Percentiles rank a stretch among this genome's conserved stretches.
Conservation (phyloP, 2,329 filamentous ascomycete genomes). For the Macroventuria anomochaeta region DNA sequence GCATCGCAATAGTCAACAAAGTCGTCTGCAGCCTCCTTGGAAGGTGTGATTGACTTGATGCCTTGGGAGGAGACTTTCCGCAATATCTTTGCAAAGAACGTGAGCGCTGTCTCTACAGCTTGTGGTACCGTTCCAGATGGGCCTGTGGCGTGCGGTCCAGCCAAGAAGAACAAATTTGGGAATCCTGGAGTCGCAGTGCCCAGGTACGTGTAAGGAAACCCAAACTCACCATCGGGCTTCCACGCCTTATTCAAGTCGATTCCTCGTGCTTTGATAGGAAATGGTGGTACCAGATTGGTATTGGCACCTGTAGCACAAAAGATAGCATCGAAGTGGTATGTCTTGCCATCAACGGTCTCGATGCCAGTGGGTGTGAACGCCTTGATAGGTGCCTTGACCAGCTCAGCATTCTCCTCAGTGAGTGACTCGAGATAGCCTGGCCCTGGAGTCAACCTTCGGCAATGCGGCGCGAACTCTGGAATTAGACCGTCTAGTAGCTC, state of each 20-base stretch:
- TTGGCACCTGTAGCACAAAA: slow-evolving; percentile 73
- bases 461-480: slow-evolving; percentile 47
- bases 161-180: slow-evolving; percentile 70
- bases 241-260: slow-evolving; percentile 63
- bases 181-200: slow-evolving; percentile 69
- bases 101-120: slow-evolving; percentile 69
- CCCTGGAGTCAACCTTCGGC: slow-evolving; percentile 45
- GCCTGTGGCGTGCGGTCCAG: slow-evolving; percentile 54
- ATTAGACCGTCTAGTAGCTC: slow-evolving; percentile 53
- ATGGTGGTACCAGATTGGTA: slow-evolving; percentile 58
- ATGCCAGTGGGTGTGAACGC: slow-evolving; percentile 49
- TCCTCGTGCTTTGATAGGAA: slow-evolving; percentile 64
- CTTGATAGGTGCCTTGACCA: slow-evolving; percentile 50
- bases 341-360: slow-evolving; percentile 47
- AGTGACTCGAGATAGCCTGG: slow-evolving; percentile 50
- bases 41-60: slow-evolving; percentile 67
- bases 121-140: slow-evolving; percentile 70
- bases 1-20: slow-evolving; percentile 65
- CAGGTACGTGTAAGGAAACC: slow-evolving; percentile 72
- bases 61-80: slow-evolving; percentile 71
- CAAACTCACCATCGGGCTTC: slow-evolving; percentile 61
- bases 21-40: slow-evolving; percentile 66
- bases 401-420: slow-evolving; percentile 51
- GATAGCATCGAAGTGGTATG: slow-evolving; percentile 51
- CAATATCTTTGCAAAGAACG: slow-evolving; percentile 70